Evolutionary conservation across 768 basidiomycete genomes (phyloP).

Genomic region (Leccinum sublutescens): DNA sequence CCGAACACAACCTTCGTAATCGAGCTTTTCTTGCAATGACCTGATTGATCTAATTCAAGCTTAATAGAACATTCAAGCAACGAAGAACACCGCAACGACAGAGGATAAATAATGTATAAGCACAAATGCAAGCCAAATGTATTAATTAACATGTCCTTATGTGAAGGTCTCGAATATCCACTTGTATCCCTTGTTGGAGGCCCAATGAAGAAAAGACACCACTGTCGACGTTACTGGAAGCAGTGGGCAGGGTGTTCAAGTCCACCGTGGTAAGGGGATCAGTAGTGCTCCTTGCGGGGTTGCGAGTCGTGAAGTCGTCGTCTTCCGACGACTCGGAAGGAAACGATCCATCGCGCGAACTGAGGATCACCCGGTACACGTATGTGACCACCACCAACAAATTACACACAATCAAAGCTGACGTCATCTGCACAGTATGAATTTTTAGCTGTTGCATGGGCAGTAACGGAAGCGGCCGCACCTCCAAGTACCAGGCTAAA

Average conservation of each 20-base stretch:
- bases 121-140: background rate
- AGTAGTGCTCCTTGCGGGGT: background rate
- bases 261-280: constrained; percentile 11
- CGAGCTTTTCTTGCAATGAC: background rate
- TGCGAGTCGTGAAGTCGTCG: constrained; percentile 14
- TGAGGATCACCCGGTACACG: constrained; percentile 5
- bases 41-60: background rate
- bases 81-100: background rate
- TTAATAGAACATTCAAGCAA: background rate
- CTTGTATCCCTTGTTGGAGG: background rate
- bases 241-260: background rate
- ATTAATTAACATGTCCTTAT: background rate
- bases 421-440: background rate
- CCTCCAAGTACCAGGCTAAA: background rate
- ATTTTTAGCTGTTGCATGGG: background rate
- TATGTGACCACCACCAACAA: constrained; percentile 16
- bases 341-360: background rate
- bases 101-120: background rate
- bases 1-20: background rate
- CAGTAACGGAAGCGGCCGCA: background rate
- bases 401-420: constrained; percentile 13
- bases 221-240: background rate
- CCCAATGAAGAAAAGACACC: background rate
- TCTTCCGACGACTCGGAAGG: background rate
- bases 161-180: background rate